Conservation (phyloP, 2,329 filamentous ascomycete species). For the Elsinoe ampelina region DNA sequence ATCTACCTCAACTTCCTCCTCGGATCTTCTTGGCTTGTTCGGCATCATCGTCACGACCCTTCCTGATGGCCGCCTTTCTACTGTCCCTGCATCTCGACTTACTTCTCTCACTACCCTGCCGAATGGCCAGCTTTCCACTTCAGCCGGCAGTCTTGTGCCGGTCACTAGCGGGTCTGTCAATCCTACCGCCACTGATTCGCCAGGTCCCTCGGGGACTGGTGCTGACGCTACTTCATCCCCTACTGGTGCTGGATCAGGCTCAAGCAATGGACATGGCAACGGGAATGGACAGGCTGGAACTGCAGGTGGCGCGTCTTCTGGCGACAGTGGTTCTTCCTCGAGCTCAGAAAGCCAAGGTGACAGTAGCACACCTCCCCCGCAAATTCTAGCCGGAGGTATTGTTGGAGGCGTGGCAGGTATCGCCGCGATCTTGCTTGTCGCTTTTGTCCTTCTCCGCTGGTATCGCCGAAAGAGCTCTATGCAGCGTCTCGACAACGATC, state of each 20-base stretch:
- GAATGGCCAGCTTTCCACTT: constrained; percentile 13
- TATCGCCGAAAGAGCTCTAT: constrained; percentile 34
- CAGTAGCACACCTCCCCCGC: constrained; percentile 34
- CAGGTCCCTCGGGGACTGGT: not conserved
- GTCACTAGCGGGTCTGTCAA: not conserved
- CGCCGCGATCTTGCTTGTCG: constrained; percentile 41
- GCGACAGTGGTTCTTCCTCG: constrained; percentile 11
- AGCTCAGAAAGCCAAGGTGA: constrained; percentile 10
- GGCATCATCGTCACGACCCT: constrained; percentile 14
- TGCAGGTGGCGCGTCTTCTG: constrained; percentile 9
- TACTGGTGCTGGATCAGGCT: not conserved
- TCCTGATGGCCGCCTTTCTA: constrained; percentile 13
- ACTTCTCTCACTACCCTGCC: constrained; percentile 13
- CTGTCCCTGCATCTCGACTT: not conserved
- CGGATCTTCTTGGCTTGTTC: constrained; percentile 11
- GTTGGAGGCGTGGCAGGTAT: constrained; percentile 52
- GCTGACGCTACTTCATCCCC: not conserved
- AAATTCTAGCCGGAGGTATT: constrained; percentile 52
- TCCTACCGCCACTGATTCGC: constrained; percentile 6
- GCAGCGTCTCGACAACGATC: constrained; percentile 22
- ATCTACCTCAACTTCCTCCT: constrained; percentile 7
- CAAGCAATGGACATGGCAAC: not conserved
- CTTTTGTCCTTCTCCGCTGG: constrained; percentile 45
- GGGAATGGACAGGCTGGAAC: constrained; percentile 1
- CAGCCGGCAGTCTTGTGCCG: constrained; percentile 9